Percentiles rank a stretch among this genome's conserved stretches.
phyloP scores from a whole-genome alignment of 257 asterid genomes.

The Voacanga thouarsii region DNA sequence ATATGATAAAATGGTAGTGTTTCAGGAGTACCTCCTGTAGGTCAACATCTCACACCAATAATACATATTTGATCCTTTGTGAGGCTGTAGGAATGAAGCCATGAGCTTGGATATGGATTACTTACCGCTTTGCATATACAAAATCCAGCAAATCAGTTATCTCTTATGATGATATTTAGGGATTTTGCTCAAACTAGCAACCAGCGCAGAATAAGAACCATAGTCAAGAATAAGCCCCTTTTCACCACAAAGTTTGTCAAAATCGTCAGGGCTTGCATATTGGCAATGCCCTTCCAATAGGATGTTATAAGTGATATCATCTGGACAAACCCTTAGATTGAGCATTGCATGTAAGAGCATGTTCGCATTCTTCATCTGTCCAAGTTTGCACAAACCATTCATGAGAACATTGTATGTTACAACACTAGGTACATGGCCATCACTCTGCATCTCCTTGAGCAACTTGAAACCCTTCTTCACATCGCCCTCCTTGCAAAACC shows the following conservation, averaged over 20 bases:
- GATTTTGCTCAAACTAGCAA: constrained; percentile 49
- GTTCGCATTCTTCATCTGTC: constrained; percentile 83
- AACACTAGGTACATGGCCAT: constrained; percentile 52
- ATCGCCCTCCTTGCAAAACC: constrained; percentile 72
- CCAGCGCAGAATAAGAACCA: constrained; percentile 62
- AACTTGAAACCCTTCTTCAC: constrained; percentile 59
- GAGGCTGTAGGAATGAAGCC: neutral
- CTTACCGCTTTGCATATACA: neutral
- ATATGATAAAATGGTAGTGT: neutral
- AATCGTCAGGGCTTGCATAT: constrained; percentile 43
- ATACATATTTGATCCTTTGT: neutral
- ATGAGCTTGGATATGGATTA: neutral
- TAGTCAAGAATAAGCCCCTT: constrained; percentile 81
- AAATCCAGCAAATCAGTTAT: constrained; percentile 5
- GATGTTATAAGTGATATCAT: constrained; percentile 80
- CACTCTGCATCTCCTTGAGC: constrained; percentile 71
- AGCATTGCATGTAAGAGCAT: constrained; percentile 80
- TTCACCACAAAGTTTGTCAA: constrained; percentile 47
- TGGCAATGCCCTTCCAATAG: constrained; percentile 75
- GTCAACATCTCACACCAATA: neutral
- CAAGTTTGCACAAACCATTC: constrained; percentile 78
- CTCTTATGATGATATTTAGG: constrained; percentile 27
- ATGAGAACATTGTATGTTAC: constrained; percentile 77
- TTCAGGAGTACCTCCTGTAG: neutral
- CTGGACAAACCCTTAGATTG: constrained; percentile 65